These are phyloP conservation scores for Limonium bicolor DNA, from an alignment of 148 eudicot genomes.

Conservation along the genomic window DNA sequence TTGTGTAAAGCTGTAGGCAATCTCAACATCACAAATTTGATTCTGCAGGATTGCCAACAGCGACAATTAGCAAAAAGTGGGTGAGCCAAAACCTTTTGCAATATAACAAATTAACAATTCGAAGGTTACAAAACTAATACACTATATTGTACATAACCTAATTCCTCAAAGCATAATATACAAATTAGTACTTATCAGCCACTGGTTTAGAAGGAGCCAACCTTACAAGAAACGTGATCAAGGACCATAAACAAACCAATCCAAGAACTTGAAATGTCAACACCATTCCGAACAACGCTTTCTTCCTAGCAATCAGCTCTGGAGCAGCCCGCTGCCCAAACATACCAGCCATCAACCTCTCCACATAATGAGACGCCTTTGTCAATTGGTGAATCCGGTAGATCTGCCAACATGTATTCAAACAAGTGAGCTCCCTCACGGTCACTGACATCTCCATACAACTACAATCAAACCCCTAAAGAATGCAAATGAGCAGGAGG, in stretches of 20 bases:
- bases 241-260: constrained; percentile 70
- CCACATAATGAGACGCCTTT: constrained; percentile 45
- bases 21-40: too few species aligned
- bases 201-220: constrained; percentile 76
- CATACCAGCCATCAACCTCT: constrained; percentile 45
- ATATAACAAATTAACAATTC: too few species aligned
- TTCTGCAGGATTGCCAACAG: too few species aligned
- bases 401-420: constrained; percentile 17
- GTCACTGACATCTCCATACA: neutral
- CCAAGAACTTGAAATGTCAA: constrained; percentile 52
- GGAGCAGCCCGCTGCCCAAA: constrained; percentile 23
- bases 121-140: too few species aligned
- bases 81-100: too few species aligned
- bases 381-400: constrained; percentile 69
- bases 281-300: constrained; percentile 41
- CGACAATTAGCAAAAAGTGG: too few species aligned
- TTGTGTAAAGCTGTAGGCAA: too few species aligned
- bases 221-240: constrained; percentile 69
- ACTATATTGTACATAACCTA: too few species aligned
- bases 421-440: too few species aligned
- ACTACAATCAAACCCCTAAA: neutral
- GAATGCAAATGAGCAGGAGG: neutral
- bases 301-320: constrained; percentile 27
- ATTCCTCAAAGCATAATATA: neutral
- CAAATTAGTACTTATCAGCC: constrained; percentile 39